These are phyloP conservation scores for Picea abies DNA, from an alignment of 83 land plant genomes.

Conservation along the genomic window DNA sequence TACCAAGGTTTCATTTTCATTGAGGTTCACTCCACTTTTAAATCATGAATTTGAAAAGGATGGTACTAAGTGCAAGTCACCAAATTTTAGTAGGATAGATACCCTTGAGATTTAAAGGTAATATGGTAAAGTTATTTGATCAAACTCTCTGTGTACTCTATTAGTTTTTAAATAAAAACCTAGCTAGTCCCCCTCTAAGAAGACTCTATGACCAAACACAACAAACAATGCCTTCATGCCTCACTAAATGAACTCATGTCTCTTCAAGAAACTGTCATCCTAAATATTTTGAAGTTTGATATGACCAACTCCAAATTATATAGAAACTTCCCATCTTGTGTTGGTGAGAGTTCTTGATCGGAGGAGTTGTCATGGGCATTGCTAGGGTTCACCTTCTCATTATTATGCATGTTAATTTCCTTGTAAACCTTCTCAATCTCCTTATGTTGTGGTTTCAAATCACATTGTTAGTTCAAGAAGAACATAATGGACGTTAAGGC, in stretches of 20 bases:
- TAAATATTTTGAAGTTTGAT: slow-evolving; percentile 49
- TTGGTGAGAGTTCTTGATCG: slow-evolving; percentile 20
- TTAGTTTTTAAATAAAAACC: slow-evolving; percentile 15
- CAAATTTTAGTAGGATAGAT: too few species aligned
- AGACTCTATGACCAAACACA: too few species aligned
- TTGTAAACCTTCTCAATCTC: slow-evolving; percentile 39
- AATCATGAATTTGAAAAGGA: too few species aligned
- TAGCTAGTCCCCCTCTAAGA: slow-evolving; percentile 50
- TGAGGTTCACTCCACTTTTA: too few species aligned
- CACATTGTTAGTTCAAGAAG: slow-evolving; percentile 55
- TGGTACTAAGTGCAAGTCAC: too few species aligned
- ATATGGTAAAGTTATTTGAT: too few species aligned
- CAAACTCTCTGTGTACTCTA: too few species aligned
- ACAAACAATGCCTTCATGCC: slow-evolving; percentile 21
- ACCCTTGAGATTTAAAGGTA: too few species aligned
- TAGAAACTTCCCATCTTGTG: slow-evolving; percentile 32
- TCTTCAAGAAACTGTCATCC: slow-evolving; percentile 78
- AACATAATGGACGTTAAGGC: slow-evolving; percentile 59
- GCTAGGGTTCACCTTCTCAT: background rate
- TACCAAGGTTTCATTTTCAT: too few species aligned
- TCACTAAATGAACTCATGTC: slow-evolving; percentile 83
- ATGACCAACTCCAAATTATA: slow-evolving; percentile 53
- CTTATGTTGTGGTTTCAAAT: slow-evolving; percentile 34
- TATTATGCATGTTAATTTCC: background rate
- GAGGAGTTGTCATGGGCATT: slow-evolving; percentile 10